Evolutionary conservation across 495 filamentous ascomycete species (phyloP), one percentile per base, ranked within the genome.

Genomic region (Penicillium argentinense): DNA sequence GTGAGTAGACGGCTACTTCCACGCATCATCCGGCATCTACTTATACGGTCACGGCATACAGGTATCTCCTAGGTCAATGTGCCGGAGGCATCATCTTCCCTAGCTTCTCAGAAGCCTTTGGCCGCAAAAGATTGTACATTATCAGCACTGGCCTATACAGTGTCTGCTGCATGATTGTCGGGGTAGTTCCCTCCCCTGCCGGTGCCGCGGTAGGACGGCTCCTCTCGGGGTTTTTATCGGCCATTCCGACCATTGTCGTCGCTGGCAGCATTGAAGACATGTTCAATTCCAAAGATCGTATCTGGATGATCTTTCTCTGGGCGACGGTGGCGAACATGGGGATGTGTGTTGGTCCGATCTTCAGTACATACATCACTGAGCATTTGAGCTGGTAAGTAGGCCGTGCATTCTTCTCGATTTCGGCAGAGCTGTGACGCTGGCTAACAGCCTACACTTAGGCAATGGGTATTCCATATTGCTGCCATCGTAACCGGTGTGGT

Each of bases 181-280:
- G 58, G 1, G 42, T 56, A 0, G 38, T 59, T 1, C 69, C 62
- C 6, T 62, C 56, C 0, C 8, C 70, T 7, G 48, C 60, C 0
- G 68, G 45, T 2, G 57, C 62, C 1, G 37, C 66, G 1, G 47
- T 72, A 32, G 64, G 68, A 1, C 70, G 76, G 2, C 62, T 70
- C 19, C 22, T 70, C 9, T 64, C 68, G 0, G 76, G 74, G 0
- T 54, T 76, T n/a, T 45, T 71, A 1, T 75, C 73, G 0, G 70
- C 73, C 2, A 62, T 78, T 2, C 76, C 74, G 2, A 61, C 66
- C 0, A 61, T 72, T 9, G 65, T 78, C 5, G 64, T 72, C 9
- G 61, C 66, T 0, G 74, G 74, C 0, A 75, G 71, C 30, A 67
- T 77, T 38, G 74, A 80, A 48, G 76, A 79, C 51, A 68, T 80